Percentiles rank a stretch among this genome's conserved stretches.
These are phyloP conservation scores for Rutstroemia sp. DNA, from an alignment of 2,329 filamentous ascomycete species.

Conservation along the genomic window DNA sequence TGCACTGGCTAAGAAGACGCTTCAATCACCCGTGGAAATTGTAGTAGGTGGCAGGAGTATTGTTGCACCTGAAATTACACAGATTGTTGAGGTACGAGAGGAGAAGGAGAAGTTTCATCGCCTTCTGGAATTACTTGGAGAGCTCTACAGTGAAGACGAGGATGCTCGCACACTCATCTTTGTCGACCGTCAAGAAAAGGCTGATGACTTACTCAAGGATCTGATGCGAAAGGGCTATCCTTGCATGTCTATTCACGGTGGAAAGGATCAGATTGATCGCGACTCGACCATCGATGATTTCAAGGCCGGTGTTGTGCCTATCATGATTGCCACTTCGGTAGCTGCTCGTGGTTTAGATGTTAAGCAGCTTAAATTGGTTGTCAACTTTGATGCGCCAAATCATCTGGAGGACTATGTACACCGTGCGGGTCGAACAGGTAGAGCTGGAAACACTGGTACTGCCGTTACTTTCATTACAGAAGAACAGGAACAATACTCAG, in stretches of 20 bases:
- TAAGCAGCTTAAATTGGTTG: conserved; percentile 88
- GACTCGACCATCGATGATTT: conserved; percentile 91
- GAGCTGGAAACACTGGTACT: conserved; percentile 89
- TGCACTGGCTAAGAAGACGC: conserved; percentile 77
- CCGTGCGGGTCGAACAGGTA: conserved; percentile 84
- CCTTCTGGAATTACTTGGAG: conserved; percentile 77
- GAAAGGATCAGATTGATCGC: conserved; percentile 87
- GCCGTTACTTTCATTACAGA: conserved; percentile 91
- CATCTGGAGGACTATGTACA: conserved; percentile 97
- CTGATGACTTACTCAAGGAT: conserved; percentile 71
- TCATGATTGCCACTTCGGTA: conserved; percentile 90
- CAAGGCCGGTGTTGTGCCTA: conserved; percentile 81
- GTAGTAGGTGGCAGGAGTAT: conserved; percentile 81
- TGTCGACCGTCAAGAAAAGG: conserved; percentile 85
- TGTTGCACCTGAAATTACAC: conserved; percentile 87
- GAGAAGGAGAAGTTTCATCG: conserved; percentile 79
- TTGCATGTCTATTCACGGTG: conserved; percentile 89
- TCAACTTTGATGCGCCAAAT: conserved; percentile 92
- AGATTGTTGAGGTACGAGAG: conserved; percentile 80
- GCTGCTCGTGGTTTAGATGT: conserved; percentile 93
- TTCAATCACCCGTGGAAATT: conserved; percentile 82
- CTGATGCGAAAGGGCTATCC: conserved; percentile 79
- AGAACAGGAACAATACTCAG: conserved; percentile 83
- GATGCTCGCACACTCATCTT: conserved; percentile 87
- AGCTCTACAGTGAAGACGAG: conserved; percentile 79